Conservation (phyloP, 2,329 filamentous ascomycete genomes). For the Trichoderma simmonsii region DNA sequence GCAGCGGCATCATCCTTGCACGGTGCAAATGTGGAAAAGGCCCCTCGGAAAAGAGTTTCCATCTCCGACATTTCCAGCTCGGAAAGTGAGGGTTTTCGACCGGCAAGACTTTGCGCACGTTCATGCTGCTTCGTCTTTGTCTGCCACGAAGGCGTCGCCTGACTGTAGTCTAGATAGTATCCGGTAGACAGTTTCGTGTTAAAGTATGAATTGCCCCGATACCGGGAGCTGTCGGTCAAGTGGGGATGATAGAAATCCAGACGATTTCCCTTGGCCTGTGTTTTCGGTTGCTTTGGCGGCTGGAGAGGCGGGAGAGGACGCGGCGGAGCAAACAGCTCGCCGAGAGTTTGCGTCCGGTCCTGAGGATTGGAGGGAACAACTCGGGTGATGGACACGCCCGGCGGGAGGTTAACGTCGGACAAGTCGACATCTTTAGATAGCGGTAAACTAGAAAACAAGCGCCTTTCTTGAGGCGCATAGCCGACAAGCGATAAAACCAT, state of each 20-base stretch:
- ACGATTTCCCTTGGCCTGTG: conserved; percentile 60
- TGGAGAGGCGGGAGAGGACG: conserved; percentile 62
- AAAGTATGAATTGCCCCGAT: conserved; percentile 59
- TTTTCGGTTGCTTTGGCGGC: conserved; percentile 69
- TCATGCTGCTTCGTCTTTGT: conserved; percentile 65
- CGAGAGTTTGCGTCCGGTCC: conserved; percentile 62
- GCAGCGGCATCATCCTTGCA: conserved; percentile 70
- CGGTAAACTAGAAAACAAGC: conserved; percentile 81
- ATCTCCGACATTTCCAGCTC: conserved; percentile 64
- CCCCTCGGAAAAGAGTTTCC: conserved; percentile 71
- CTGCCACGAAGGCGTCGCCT: conserved; percentile 56
- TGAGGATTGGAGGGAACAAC: conserved; percentile 34
- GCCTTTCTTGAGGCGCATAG: conserved; percentile 68
- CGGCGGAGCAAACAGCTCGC: conserved; percentile 70
- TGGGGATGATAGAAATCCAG: conserved; percentile 55
- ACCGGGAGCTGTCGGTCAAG: conserved; percentile 52
- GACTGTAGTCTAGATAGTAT: conserved; percentile 67
- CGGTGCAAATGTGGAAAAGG: conserved; percentile 78
- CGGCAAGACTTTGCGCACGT: conserved; percentile 64
- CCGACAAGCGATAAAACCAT: conserved; percentile 74
- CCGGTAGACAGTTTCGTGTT: conserved; percentile 64
- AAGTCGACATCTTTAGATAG: conserved; percentile 31
- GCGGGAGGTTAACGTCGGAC: conserved; percentile 58
- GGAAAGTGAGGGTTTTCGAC: conserved; percentile 52
- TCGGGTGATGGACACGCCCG: conserved; percentile 58